A percentile compares a stretch with the other conserved stretches of the same genome.
Conservation (phyloP, 2,329 filamentous ascomycete species). For the Aplosporella prunicola region DNA sequence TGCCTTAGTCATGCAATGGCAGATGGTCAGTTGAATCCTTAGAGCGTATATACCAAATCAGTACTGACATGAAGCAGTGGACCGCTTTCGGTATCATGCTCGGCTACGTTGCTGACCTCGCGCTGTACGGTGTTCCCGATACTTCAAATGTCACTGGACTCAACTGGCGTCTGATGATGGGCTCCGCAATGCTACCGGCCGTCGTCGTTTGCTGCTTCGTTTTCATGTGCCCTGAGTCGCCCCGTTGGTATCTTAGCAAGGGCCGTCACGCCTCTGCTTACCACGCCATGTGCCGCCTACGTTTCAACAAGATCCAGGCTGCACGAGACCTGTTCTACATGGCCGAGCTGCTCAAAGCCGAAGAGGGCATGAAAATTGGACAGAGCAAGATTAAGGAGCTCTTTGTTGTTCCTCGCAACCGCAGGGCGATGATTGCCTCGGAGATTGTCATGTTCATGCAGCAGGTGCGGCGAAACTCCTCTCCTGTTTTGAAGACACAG, state of each 20-base stretch:
- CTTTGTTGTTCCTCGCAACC: conserved; percentile 20
- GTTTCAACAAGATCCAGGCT: conserved; percentile 43
- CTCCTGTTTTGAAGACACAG: neutral
- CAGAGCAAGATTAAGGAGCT: conserved; percentile 23
- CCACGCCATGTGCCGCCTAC: conserved; percentile 42
- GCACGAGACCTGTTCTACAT: conserved; percentile 46
- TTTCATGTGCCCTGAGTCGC: conserved; percentile 19
- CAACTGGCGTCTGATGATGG: conserved; percentile 23
- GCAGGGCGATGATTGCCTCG: conserved; percentile 20
- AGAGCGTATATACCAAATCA: neutral
- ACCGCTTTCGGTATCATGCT: conserved; percentile 29
- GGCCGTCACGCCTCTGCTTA: conserved; percentile 18
- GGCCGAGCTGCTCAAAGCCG: conserved; percentile 23
- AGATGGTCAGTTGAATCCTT: conserved; percentile 37
- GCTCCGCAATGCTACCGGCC: conserved; percentile 19
- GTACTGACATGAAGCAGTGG: conserved; percentile 1
- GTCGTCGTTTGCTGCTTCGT: conserved; percentile 20
- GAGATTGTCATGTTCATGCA: conserved; percentile 28
- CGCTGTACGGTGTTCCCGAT: conserved; percentile 19
- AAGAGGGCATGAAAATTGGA: conserved; percentile 24
- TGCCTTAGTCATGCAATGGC: conserved; percentile 76
- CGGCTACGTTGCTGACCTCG: conserved; percentile 18
- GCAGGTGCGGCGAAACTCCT: conserved; percentile 15
- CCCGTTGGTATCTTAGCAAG: conserved; percentile 20
- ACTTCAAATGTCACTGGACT: conserved; percentile 16